These are phyloP conservation scores for Hemisphaericaspora subhashii DNA, from an alignment of 1,139 yeast species.

Conservation along the genomic window DNA sequence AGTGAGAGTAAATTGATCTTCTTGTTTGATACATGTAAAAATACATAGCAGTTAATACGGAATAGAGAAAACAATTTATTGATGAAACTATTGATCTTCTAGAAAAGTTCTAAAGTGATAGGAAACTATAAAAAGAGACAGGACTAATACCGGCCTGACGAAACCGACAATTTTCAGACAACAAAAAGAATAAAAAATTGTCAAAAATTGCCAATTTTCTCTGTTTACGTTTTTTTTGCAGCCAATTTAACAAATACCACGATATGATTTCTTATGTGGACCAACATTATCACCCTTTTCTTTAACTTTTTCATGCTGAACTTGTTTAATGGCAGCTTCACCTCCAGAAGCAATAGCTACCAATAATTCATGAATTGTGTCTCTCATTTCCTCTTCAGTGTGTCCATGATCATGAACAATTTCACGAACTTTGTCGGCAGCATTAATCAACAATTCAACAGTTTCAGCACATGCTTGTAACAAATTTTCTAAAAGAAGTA, in stretches of 20 bases:
- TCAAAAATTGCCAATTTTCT: too few relatives aligned
- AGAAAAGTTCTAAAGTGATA: too few relatives aligned
- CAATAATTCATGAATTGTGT: slow-evolving; percentile 33
- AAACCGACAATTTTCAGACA: too few relatives aligned
- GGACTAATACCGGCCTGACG: too few relatives aligned
- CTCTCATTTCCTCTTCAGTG: slow-evolving; percentile 21
- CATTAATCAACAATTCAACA: slow-evolving; percentile 51
- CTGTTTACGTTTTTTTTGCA: too few relatives aligned
- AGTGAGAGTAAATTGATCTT: too few relatives aligned
- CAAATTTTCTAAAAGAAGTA: slow-evolving; percentile 71
- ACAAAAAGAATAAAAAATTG: too few relatives aligned
- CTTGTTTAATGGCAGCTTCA: slow-evolving; percentile 26
- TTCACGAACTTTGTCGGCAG: slow-evolving; percentile 30
- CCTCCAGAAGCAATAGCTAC: slow-evolving; percentile 43
- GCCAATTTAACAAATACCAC: slow-evolving; percentile 49
- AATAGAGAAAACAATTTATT: too few relatives aligned
- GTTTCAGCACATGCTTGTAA: slow-evolving; percentile 63
- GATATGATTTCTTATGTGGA: slow-evolving; percentile 44
- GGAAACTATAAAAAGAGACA: too few relatives aligned
- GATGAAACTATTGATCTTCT: too few relatives aligned
- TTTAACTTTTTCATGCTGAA: slow-evolving; percentile 22
- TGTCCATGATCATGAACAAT: slow-evolving; percentile 17
- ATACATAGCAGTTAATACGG: too few relatives aligned
- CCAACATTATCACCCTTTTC: slow-evolving; percentile 28
- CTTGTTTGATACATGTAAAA: too few relatives aligned